Evolutionary conservation across 2,329 filamentous ascomycete genomes (phyloP).

Genomic region (Raffaelea arxii): DNA sequence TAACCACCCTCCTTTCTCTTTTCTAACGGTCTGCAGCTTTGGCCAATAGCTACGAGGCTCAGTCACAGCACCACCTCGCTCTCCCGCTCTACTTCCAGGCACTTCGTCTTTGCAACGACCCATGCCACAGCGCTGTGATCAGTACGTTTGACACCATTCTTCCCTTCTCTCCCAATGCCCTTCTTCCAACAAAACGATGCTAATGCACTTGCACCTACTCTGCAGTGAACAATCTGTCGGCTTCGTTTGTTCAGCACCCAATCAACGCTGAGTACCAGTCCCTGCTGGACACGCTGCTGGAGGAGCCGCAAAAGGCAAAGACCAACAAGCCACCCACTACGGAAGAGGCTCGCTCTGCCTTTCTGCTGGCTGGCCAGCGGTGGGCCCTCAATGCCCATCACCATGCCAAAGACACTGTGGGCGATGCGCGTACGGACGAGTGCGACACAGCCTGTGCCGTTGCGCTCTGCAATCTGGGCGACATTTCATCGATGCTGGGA

Average conservation of each 20-base stretch:
- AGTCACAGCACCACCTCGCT: constrained; percentile 68
- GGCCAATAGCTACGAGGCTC: constrained; percentile 64
- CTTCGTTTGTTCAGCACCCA: constrained; percentile 60
- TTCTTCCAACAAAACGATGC: not conserved
- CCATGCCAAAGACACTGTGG: constrained; percentile 54
- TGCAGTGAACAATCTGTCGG: constrained; percentile 70
- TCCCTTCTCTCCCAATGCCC: constrained; percentile 2
- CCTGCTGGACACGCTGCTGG: constrained; percentile 15
- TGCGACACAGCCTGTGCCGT: constrained; percentile 78
- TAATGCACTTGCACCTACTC: not conserved
- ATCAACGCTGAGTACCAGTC: constrained; percentile 24
- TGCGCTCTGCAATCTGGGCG: constrained; percentile 77
- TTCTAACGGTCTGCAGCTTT: constrained; percentile 43
- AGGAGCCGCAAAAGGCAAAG: not conserved
- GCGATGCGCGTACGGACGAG: constrained; percentile 60
- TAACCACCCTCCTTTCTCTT: not conserved
- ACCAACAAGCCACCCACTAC: not conserved
- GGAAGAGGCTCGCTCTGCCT: constrained; percentile 43
- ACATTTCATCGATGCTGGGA: constrained; percentile 69
- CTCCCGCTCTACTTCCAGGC: constrained; percentile 82
- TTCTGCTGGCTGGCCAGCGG: constrained; percentile 59
- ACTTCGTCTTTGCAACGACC: constrained; percentile 53
- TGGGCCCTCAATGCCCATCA: constrained; percentile 74
- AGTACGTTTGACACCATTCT: constrained; percentile 38
- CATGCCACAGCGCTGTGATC: constrained; percentile 71